Evolutionary conservation across 768 basidiomycete species (phyloP).

Genomic region (Agrocybe praecox): DNA sequence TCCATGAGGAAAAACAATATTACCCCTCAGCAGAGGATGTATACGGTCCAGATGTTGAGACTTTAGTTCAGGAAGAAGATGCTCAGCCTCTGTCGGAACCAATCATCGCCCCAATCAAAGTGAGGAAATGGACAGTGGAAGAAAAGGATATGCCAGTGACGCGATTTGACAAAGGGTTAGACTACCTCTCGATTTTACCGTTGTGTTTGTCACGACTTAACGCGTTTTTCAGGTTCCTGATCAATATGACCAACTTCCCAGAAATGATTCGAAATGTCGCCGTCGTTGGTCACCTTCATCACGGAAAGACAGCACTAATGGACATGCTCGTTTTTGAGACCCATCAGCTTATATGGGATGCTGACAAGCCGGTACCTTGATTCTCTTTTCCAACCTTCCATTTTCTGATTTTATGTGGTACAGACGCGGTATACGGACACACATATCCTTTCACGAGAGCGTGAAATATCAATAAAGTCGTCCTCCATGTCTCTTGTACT

Average conservation of each 20-base stretch:
- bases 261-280: conserved; percentile 97
- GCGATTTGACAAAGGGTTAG: conserved; percentile 93
- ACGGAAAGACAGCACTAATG: conserved; percentile 95
- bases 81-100: conserved; percentile 94
- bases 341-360: conserved; percentile 92
- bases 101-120: conserved; percentile 93
- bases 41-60: conserved; percentile 93
- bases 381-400: conserved; percentile 1
- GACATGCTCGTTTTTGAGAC: conserved; percentile 99
- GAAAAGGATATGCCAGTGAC: conserved; percentile 97
- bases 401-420: conserved; percentile 5
- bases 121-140: conserved; percentile 92
- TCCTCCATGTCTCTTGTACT: conserved; percentile 95
- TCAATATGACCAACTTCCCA: conserved; percentile 90
- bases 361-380: conserved; percentile 77
- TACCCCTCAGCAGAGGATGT: conserved; percentile 92
- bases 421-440: conserved; percentile 97
- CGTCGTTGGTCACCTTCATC: conserved; percentile 94
- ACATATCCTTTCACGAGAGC: conserved; percentile 84
- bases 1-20: conserved; percentile 98
- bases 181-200: neutral
- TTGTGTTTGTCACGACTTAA: conserved; percentile 2
- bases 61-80: conserved; percentile 98
- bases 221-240: conserved; percentile 66
- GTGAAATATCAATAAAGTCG: conserved; percentile 95